A percentile compares a stretch with the other conserved stretches of the same genome.
Evolutionary conservation across 495 filamentous ascomycete genomes (phyloP).

Genomic region (Penicillium egyptiacum): DNA sequence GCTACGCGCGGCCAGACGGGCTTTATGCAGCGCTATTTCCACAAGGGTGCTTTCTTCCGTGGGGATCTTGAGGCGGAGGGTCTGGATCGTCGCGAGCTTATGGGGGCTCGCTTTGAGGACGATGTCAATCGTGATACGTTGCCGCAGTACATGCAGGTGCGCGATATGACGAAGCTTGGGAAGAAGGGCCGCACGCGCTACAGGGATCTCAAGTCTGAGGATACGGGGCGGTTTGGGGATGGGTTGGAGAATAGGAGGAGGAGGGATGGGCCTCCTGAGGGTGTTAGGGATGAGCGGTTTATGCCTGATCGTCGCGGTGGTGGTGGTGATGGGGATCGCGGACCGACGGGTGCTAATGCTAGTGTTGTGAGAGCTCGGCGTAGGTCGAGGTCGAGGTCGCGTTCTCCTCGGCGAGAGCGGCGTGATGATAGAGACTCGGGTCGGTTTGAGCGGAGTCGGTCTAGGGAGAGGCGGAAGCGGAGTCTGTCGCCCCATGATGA

Average conservation of each 20-base stretch:
- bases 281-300: slow-evolving; percentile 67
- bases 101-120: slow-evolving; percentile 76
- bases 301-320: slow-evolving; percentile 58
- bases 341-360: slow-evolving; percentile 53
- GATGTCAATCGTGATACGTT: slow-evolving; percentile 75
- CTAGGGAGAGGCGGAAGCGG: slow-evolving; percentile 61
- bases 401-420: slow-evolving; percentile 33
- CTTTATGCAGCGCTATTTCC: slow-evolving; percentile 95
- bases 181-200: slow-evolving; percentile 91
- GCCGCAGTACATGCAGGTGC: slow-evolving; percentile 89
- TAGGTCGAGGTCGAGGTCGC: slow-evolving; percentile 38
- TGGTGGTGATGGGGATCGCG: slow-evolving; percentile 31
- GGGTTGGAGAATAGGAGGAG: slow-evolving; percentile 49
- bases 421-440: slow-evolving; percentile 13
- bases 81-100: slow-evolving; percentile 73
- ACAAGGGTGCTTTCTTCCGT: slow-evolving; percentile 94
- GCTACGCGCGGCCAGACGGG: slow-evolving; percentile 79
- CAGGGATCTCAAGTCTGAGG: slow-evolving; percentile 83
- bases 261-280: slow-evolving; percentile 44
- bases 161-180: slow-evolving; percentile 91
- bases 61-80: slow-evolving; percentile 73
- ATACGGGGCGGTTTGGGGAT: slow-evolving; percentile 84
- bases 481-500: slow-evolving; percentile 63
- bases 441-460: slow-evolving; percentile 34
- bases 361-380: slow-evolving; percentile 43